Evolutionary conservation across 2,329 filamentous ascomycete genomes (phyloP).

Genomic region (Fusarium xyrophilum): DNA sequence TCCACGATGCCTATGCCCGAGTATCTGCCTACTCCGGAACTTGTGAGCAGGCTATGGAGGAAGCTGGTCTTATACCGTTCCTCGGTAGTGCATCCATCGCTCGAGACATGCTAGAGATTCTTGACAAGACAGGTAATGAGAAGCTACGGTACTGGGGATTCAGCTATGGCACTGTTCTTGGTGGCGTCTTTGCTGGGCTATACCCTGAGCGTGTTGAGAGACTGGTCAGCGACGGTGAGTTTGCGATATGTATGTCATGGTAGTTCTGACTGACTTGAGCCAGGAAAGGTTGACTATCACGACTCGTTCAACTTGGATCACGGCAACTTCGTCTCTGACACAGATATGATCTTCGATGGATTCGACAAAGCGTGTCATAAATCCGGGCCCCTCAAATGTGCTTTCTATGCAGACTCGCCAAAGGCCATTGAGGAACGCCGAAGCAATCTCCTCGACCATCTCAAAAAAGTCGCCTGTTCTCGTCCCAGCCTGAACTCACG

Average conservation of each 20-base stretch:
- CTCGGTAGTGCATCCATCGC: constrained; percentile 54
- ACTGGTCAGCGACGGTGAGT: constrained; percentile 58
- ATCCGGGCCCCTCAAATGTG: constrained; percentile 57
- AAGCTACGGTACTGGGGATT: constrained; percentile 62
- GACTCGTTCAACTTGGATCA: constrained; percentile 58
- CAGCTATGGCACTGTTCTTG: constrained; percentile 62
- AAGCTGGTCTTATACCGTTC: constrained; percentile 49
- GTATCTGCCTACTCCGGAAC: constrained; percentile 51
- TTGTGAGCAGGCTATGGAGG: constrained; percentile 51
- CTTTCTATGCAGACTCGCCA: constrained; percentile 50
- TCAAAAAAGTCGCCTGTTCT: constrained; percentile 55
- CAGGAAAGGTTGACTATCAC: constrained; percentile 59
- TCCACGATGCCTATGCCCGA: constrained; percentile 55
- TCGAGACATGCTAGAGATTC: constrained; percentile 57
- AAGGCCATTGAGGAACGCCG: constrained; percentile 51
- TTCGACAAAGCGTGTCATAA: constrained; percentile 63
- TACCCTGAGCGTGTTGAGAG: constrained; percentile 59
- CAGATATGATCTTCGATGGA: constrained; percentile 59
- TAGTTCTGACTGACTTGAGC: neutral
- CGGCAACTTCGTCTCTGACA: constrained; percentile 59
- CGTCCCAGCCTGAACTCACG: constrained; percentile 43
- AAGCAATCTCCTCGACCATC: constrained; percentile 47
- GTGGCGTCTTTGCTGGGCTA: constrained; percentile 59
- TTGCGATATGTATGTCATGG: accelerated
- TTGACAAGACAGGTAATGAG: constrained; percentile 50